These are phyloP conservation scores for Fraxinus sp. DNA, from an alignment of 305 asterid species.

Conservation along the genomic window DNA sequence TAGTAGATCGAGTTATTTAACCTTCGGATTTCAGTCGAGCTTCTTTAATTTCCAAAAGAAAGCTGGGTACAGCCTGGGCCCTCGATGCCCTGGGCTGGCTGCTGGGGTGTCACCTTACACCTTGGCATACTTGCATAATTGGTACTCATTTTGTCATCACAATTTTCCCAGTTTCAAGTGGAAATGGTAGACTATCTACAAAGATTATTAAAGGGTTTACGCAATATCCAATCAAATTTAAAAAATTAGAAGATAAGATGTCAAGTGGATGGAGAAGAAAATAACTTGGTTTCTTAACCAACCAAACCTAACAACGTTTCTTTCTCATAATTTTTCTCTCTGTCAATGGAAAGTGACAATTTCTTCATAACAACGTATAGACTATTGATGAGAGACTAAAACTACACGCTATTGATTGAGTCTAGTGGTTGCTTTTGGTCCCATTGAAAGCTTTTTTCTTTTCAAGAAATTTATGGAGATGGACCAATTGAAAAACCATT, in stretches of 20 bases:
- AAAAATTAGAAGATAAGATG: constrained; percentile 14
- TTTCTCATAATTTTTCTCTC: constrained; percentile 29
- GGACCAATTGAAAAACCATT: neutral
- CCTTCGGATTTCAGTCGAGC: neutral
- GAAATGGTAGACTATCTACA: neutral
- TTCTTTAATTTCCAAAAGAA: neutral
- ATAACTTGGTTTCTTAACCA: constrained; percentile 27
- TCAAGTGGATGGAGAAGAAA: constrained; percentile 24
- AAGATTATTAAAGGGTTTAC: neutral
- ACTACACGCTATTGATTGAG: constrained; percentile 40
- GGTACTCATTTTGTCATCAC: neutral
- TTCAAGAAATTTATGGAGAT: constrained; percentile 1
- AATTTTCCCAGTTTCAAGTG: neutral
- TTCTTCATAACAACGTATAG: constrained; percentile 16
- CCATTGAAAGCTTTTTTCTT: constrained; percentile 30
- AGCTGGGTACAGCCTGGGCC: neutral
- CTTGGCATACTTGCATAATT: neutral
- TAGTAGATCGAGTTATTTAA: neutral
- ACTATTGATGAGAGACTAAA: constrained; percentile 12
- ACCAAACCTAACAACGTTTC: constrained; percentile 39
- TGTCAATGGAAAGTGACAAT: constrained; percentile 31
- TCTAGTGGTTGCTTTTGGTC: constrained; percentile 35
- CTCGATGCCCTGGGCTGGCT: neutral
- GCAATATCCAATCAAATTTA: neutral
- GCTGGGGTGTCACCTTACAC: neutral